Base-by-base conservation (phyloP, 2,329 filamentous ascomycete genomes). In the Xylaria sp. region DNA sequence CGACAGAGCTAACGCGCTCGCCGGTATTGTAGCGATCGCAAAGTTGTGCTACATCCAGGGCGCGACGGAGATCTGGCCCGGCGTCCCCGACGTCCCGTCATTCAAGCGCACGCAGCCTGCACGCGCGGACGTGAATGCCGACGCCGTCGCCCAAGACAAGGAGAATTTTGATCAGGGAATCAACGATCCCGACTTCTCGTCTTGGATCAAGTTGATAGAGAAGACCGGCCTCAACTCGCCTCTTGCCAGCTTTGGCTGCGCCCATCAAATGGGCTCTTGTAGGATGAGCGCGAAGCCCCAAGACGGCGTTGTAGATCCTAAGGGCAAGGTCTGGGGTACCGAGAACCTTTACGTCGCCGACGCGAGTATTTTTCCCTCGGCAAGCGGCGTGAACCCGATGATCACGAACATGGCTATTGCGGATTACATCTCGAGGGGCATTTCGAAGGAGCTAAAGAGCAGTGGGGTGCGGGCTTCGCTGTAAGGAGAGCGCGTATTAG, bases 361-460 rank as follows among this genome's bases (percentile, higher is more conserved):
- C 78, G 88, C 91, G 53, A 93, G 90, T 77, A 89, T 93, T 11
- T 92, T 94, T 69, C 92, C 91, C 0, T 90, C 87, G 65, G 91
- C 92, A 11, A 93, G 89, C 76, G 92, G 92, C 1, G 92, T 94
- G 34, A 94, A 94, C 77, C 92, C 92, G 12, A 94, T 95, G 92
- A 83, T 94, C 51, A 93, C 92, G 12, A 85, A 83, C 65, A 93
- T 94, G 92, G 88, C 88, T 0, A 85, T 92, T 74, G 84, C 88
- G 57, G 88, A 92, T 75, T 87, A 86, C 80, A 90, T 92, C 69
- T 88, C 88, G 2, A 82, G 85, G 74, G 84, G 85, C 0, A 77
- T 92, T 53, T 82, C 79, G n/a, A 80, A 78, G 75, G 87, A 88
- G 56, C 61, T 87, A 74, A 75, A 72, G 69, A 71, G 51, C n/a